Base-by-base conservation (phyloP, 2,329 filamentous ascomycete genomes). In the Aureobasidium sp. region DNA sequence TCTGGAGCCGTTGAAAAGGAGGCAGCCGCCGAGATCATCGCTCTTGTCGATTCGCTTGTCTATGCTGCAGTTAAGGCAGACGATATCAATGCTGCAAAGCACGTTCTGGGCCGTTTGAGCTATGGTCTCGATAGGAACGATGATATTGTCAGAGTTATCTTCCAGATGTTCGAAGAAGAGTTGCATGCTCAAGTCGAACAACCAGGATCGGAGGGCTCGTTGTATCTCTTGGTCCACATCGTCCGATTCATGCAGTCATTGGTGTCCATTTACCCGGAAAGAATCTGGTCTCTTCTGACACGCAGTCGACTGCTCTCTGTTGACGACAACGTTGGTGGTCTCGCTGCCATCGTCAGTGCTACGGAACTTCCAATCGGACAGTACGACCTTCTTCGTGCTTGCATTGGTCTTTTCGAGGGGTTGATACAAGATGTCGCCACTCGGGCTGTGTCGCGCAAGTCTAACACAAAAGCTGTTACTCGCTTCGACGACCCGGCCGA, bases 281-380 rank as follows among this genome's bases (percentile, higher is more conserved):
- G 92, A 64, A 86, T 96, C 6, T 97, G 94, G 92, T 92, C 93
- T 3, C 90, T 93, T 72, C 82, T 99, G 69, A 85, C 87, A 3
- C 86, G 90, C 63, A 95, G 90, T 72, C 85, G 87, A 65, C 78
- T 99, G 20, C 80, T 99, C 50, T 88, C 89, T 67, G 84, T 86
- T 6, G 87, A 91, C 67, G 87, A 89, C 10, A 87, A 87, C 65
- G 87, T 87, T 15, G 90, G 91, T 12, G 87, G 88, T 64, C 81
- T 99, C 64, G 84, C 87, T 43, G 85, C 85, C 55, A 86, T 97
- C 57, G 84, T 95, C 2, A 89, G 89, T n/a, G 87, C 85, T 27
- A 84, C 92, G 3, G 94, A 99, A 70, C 82, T 96, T 62, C 84
- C 89, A 2, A 82, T 83, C 5, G 88, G 88, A 57, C 84, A 87